Evolutionary conservation across 495 filamentous ascomycete species (phyloP), one percentile per base, ranked within the genome.

Genomic region (Penicillium lividum): DNA sequence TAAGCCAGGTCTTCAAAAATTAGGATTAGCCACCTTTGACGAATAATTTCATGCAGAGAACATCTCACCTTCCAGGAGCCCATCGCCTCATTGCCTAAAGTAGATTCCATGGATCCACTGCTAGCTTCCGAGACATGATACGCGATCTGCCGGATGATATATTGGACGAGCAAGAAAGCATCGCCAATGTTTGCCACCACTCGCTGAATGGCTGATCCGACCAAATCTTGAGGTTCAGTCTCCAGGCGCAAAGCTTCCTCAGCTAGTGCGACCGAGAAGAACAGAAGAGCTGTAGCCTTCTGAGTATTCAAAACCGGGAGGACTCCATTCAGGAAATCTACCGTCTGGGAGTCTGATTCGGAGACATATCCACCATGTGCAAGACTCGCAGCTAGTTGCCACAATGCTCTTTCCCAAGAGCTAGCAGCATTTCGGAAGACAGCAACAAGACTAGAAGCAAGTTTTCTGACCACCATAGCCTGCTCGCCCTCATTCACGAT

Each of bases 361-460:
- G 85, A 58, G 11, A 82, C 66, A 22, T 83, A 77, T 70, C 51
- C 79, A 68, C 55, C 84, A 80, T 59, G 77, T 60, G 57, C 81
- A 76, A 63, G 90, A 67, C 67, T 86, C 85, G 67, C 83, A 74
- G 57, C 75, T 8, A 97, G 73, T 64, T 92, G 88, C 60, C 80
- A 81, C 8, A 97, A 48, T 53, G 86, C 91, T 56, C 76, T 77
- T 31, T 77, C 77, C 90, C 91, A 96, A 4, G 80, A 76, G 27
- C 82, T 73, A 0, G 84, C 82, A 42, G 89, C 86, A 52, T 88
- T 87, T 30, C 92, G 73, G 65, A 92, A 96, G 65, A 89, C 91
- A 5, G 89, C 86, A 38, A 89, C 88, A 8, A 97, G 71, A 40
- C 91, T 89, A 25, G 89, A 85, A 62, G 91, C 93, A 25, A 97